phyloP scores from a whole-genome alignment of 352 stramenopile species.

The Sclerospora graminicola region DNA sequence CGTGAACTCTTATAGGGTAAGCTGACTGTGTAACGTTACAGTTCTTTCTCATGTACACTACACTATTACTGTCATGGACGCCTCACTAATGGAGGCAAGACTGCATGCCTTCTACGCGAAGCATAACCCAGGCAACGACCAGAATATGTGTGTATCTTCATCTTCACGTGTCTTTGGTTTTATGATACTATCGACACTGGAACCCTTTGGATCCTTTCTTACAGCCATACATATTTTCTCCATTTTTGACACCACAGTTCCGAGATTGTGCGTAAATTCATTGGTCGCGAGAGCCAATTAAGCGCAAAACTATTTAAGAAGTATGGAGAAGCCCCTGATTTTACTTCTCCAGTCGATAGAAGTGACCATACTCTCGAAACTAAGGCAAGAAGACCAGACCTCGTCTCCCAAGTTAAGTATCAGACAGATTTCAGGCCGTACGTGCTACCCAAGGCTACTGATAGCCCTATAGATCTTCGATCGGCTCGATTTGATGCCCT shows the following conservation, averaged over 20 bases:
- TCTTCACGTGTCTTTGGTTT: not conserved
- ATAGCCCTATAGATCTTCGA: constrained; percentile 38
- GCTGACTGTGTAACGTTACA: no score
- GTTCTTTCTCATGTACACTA: constrained; percentile 7
- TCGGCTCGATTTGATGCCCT: constrained; percentile 42
- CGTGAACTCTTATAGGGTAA: no score
- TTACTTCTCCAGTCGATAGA: constrained; percentile 3
- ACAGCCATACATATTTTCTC: not conserved
- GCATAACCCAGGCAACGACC: constrained; percentile 63
- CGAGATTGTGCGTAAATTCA: constrained; percentile 67
- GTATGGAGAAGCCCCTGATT: constrained; percentile 46
- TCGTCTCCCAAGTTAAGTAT: constrained; percentile 16
- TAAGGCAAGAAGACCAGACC: not conserved
- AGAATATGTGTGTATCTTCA: constrained; percentile 57
- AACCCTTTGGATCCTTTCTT: not conserved
- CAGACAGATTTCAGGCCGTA: constrained; percentile 25
- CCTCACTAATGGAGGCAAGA: constrained; percentile 28
- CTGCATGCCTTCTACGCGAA: constrained; percentile 64
- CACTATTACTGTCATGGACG: constrained; percentile 16
- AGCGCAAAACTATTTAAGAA: constrained; percentile 72
- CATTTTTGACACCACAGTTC: constrained; percentile 18
- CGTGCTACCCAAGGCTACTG: constrained; percentile 1
- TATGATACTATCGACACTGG: not conserved
- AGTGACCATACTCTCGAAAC: not conserved
- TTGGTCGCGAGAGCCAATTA: constrained; percentile 43